A percentile compares a stretch with the other conserved stretches of the same genome.
Evolutionary conservation across 495 filamentous ascomycete genomes (phyloP).

Genomic region (Trichoderma reesei): DNA sequence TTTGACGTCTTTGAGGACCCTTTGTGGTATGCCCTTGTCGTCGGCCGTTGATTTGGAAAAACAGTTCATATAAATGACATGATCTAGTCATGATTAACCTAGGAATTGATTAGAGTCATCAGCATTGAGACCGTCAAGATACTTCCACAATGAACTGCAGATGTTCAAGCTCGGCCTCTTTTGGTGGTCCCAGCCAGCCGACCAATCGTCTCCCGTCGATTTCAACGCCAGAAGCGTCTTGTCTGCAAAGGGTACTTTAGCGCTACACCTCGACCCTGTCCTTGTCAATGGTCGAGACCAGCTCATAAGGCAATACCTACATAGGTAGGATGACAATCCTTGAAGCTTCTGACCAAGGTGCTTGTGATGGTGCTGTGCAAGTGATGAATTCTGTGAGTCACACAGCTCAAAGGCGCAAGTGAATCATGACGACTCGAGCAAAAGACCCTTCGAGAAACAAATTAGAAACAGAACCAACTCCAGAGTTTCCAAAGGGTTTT

Average conservation of each 20-base stretch:
- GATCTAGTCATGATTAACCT: no score
- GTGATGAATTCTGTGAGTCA: not conserved
- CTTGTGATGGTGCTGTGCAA: no score
- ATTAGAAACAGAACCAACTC: not conserved
- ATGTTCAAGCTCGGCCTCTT: not conserved
- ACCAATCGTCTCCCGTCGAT: not conserved
- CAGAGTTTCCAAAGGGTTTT: not conserved
- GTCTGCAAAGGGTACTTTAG: not conserved
- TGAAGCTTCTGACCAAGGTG: no score
- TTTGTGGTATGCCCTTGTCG: no score
- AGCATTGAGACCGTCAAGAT: no score
- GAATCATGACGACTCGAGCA: not conserved
- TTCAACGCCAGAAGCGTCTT: not conserved
- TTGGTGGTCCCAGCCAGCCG: not conserved
- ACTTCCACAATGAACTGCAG: no score
- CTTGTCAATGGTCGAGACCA: not conserved
- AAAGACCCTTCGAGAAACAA: not conserved
- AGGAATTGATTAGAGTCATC: no score
- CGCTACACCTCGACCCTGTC: not conserved
- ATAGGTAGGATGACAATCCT: no score
- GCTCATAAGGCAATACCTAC: no score
- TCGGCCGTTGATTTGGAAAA: no score
- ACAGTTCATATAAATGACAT: no score
- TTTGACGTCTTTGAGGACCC: no score
- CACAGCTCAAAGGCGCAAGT: not conserved